These are phyloP conservation scores for Macadamia integrifolia DNA, from an alignment of 164 flowering plant species.

Conservation along the genomic window DNA sequence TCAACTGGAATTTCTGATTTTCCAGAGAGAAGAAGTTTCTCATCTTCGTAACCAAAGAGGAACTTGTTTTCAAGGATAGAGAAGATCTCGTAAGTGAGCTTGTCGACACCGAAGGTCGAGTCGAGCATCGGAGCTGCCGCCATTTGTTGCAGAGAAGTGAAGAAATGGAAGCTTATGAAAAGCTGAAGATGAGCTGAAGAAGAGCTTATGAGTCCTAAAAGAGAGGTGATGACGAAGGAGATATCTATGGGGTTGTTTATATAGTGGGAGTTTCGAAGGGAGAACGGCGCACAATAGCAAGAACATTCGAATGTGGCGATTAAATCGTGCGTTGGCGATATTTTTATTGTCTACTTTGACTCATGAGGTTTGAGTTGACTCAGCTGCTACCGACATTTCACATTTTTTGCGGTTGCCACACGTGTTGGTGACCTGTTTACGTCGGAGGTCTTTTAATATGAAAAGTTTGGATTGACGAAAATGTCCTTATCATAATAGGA, in stretches of 20 bases:
- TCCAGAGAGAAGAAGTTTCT: slow-evolving; percentile 9
- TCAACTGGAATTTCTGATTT: not conserved
- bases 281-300: not conserved
- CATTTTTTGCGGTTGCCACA: no score
- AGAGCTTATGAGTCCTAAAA: not conserved
- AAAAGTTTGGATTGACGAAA: no score
- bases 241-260: not conserved
- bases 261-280: not conserved
- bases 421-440: no score
- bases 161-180: no score
- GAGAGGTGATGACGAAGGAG: not conserved
- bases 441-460: no score
- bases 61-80: slow-evolving; percentile 40
- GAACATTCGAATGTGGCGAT: not conserved
- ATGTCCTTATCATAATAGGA: no score
- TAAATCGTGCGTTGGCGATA: not conserved
- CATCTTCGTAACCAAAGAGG: slow-evolving; percentile 31
- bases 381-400: no score
- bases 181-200: not conserved
- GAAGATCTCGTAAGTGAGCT: slow-evolving; percentile 42
- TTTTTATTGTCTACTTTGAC: no score
- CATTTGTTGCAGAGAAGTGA: not conserved
- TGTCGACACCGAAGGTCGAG: slow-evolving; percentile 24
- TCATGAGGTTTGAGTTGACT: no score
- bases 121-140: slow-evolving; percentile 7